Conservation (phyloP, 257 asterid species). For the Nicotiana otophora region DNA sequence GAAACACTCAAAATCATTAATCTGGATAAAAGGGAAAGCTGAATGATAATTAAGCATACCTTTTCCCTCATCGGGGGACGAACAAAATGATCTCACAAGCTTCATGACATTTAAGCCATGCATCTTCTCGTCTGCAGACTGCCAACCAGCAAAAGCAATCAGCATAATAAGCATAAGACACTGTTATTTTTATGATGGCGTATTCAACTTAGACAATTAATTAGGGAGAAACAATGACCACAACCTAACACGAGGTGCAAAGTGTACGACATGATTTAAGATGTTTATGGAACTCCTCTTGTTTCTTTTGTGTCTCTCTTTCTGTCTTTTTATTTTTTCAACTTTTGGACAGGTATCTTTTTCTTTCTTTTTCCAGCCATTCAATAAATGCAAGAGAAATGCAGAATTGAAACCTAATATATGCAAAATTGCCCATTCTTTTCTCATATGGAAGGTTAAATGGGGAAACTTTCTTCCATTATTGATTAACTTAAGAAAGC, state of each 20-base stretch:
- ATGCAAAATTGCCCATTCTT: neutral
- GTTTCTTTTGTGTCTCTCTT: neutral
- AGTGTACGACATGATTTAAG: neutral
- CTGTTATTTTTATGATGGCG: neutral
- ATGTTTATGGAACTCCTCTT: neutral
- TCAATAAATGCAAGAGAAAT: neutral
- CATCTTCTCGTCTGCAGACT: slow-evolving; percentile 81
- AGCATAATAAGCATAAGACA: slow-evolving; percentile 2
- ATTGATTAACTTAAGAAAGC: neutral
- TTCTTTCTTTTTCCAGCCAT: neutral
- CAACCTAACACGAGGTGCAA: neutral
- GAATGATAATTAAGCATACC: slow-evolving; percentile 26
- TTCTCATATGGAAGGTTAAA: neutral
- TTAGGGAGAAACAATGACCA: neutral
- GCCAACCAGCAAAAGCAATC: slow-evolving; percentile 23
- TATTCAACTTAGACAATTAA: neutral
- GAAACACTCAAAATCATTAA: neutral
- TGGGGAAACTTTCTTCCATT: neutral
- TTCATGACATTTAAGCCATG: slow-evolving; percentile 77
- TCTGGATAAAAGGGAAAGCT: slow-evolving; percentile 10
- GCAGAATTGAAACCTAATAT: neutral
- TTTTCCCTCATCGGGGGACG: slow-evolving; percentile 49
- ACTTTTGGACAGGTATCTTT: neutral
- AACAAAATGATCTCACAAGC: slow-evolving; percentile 87
- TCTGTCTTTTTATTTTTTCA: neutral